These are phyloP conservation scores for Pleurotus cornucopiae DNA, from an alignment of 768 basidiomycete genomes.

Conservation along the genomic window DNA sequence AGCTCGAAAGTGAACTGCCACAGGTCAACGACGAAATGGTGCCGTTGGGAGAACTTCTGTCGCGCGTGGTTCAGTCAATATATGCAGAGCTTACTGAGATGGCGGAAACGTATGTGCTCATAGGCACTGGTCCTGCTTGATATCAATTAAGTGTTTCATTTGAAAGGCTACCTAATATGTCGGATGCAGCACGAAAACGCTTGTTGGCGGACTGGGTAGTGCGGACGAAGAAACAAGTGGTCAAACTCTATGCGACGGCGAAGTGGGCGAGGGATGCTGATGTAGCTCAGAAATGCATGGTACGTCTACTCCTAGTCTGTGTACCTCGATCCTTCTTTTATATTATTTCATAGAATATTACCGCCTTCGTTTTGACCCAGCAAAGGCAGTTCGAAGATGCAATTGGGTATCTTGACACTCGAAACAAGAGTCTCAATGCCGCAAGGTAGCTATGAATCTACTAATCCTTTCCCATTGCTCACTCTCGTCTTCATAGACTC, in stretches of 20 bases:
- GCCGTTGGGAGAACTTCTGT: slow-evolving; percentile 67
- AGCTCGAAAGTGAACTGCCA: slow-evolving; percentile 73
- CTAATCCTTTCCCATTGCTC: slow-evolving; percentile 14
- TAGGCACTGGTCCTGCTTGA: background rate
- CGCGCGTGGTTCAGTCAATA: slow-evolving; percentile 71
- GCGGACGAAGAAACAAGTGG: slow-evolving; percentile 85
- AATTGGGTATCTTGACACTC: slow-evolving; percentile 56
- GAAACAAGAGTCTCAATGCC: slow-evolving; percentile 66
- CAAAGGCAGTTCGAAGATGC: slow-evolving; percentile 79
- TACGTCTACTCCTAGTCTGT: slow-evolving; percentile 17
- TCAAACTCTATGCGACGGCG: slow-evolving; percentile 81
- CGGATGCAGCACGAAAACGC: slow-evolving; percentile 74
- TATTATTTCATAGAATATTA: slow-evolving; percentile 60
- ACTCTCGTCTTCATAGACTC: slow-evolving; percentile 41
- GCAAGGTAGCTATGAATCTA: slow-evolving; percentile 50
- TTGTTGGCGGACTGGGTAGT: slow-evolving; percentile 86
- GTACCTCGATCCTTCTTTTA: background rate
- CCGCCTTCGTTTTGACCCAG: slow-evolving; percentile 81
- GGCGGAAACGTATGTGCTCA: slow-evolving; percentile 71
- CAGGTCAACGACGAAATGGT: slow-evolving; percentile 71
- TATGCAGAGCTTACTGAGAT: slow-evolving; percentile 81
- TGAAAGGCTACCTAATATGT: slow-evolving; percentile 73
- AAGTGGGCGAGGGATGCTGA: slow-evolving; percentile 87
- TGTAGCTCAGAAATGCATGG: slow-evolving; percentile 87
- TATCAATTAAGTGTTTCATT: slow-evolving; percentile 1